Conservation (phyloP, 306 rosid genomes). For the Prinsepia uniflora region DNA sequence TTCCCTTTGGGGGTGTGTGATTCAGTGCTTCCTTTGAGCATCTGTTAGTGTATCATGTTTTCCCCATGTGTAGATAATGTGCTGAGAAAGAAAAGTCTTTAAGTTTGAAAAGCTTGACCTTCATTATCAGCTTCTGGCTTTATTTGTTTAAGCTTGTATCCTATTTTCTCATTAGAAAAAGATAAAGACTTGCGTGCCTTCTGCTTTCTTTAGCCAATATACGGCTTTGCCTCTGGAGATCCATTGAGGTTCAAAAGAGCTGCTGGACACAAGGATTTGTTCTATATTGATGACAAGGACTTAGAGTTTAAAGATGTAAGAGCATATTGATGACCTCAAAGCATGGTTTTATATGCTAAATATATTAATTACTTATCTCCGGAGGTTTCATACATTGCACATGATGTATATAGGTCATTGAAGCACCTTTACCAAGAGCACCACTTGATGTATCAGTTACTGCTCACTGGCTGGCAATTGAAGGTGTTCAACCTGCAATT, state of each 20-base stretch:
- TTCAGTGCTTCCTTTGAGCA: neutral
- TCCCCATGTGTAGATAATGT: neutral
- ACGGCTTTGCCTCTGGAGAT: slow-evolving; percentile 75
- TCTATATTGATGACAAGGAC: slow-evolving; percentile 87
- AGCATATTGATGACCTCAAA: slow-evolving; percentile 23
- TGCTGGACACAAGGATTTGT: slow-evolving; percentile 80
- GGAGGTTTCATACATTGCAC: slow-evolving; percentile 16
- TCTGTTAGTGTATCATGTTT: neutral
- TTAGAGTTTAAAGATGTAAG: slow-evolving; percentile 90
- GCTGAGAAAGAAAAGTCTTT: neutral
- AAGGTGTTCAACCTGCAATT: slow-evolving; percentile 90
- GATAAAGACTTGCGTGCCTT: neutral
- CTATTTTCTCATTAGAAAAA: neutral
- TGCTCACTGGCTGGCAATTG: slow-evolving; percentile 88
- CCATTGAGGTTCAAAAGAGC: slow-evolving; percentile 74
- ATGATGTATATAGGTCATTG: slow-evolving; percentile 50
- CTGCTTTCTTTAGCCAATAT: slow-evolving; percentile 58
- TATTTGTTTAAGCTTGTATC: neutral
- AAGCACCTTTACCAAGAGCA: slow-evolving; percentile 67
- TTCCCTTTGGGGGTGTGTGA: neutral
- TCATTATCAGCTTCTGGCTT: slow-evolving; percentile 9
- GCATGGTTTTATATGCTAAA: slow-evolving; percentile 9
- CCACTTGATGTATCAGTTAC: slow-evolving; percentile 70
- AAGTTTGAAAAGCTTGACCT: neutral
- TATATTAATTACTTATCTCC: slow-evolving; percentile 20